These are phyloP conservation scores for Dactylorhiza incarnata DNA, from an alignment of 106 monocot genomes.

Conservation along the genomic window DNA sequence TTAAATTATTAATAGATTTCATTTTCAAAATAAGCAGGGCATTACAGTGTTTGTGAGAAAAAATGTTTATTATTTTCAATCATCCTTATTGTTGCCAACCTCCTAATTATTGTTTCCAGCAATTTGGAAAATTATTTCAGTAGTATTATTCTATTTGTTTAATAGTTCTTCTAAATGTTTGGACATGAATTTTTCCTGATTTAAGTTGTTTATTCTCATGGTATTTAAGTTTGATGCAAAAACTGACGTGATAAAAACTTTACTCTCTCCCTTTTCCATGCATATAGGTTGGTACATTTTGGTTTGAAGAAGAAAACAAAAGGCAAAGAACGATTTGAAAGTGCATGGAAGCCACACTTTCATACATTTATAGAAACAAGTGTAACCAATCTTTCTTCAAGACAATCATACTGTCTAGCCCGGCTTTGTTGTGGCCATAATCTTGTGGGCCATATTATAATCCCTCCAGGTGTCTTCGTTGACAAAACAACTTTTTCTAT, in stretches of 20 bases:
- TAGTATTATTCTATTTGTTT: not conserved
- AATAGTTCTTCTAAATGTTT: not conserved
- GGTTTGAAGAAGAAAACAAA: constrained; percentile 12
- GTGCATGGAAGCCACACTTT: constrained; percentile 6
- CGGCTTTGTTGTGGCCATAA: constrained; percentile 15
- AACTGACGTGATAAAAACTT: not conserved
- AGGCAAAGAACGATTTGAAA: constrained; percentile 10
- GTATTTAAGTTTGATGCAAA: not conserved
- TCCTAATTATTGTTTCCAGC: not conserved
- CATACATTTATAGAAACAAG: constrained; percentile 6
- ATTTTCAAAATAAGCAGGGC: too few relatives aligned
- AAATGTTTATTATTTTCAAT: not conserved
- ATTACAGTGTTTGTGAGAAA: not conserved
- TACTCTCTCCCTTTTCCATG: constrained; percentile 6
- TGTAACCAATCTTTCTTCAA: not conserved
- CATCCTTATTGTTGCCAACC: not conserved
- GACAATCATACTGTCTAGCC: constrained; percentile 15
- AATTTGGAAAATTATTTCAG: not conserved
- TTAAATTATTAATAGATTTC: too few relatives aligned
- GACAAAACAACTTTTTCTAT: constrained; percentile 27
- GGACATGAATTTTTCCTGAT: not conserved
- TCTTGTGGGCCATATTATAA: constrained; percentile 10
- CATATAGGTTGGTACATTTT: constrained; percentile 18
- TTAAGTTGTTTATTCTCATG: not conserved
- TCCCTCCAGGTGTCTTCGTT: constrained; percentile 15